Evolutionary conservation across 1,284 basidiomycete genomes (phyloP).

Genomic region (Sanguinoderma infundibulare): DNA sequence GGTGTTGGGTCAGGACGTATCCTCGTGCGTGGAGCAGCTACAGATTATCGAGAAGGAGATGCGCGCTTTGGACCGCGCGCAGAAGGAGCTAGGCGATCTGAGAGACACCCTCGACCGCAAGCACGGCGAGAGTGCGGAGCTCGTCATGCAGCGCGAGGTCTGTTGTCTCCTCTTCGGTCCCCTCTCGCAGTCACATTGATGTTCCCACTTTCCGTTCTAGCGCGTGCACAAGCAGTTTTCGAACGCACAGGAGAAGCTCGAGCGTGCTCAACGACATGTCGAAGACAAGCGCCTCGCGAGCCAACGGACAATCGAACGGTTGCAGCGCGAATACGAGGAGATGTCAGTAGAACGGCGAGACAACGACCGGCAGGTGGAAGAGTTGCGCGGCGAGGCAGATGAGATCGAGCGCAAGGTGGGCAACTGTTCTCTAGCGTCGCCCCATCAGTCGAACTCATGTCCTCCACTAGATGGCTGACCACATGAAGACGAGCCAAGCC

Average conservation of each 20-base stretch:
- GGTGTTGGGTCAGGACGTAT: constrained; percentile 56
- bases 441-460: not conserved
- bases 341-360: constrained; percentile 76
- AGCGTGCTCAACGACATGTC: constrained; percentile 73
- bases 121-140: constrained; percentile 71
- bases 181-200: not conserved
- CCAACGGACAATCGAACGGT: constrained; percentile 68
- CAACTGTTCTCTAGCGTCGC: not conserved
- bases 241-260: constrained; percentile 80
- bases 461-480: constrained; percentile 66
- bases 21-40: constrained; percentile 69
- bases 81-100: constrained; percentile 67
- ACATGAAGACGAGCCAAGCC: constrained; percentile 69
- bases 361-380: constrained; percentile 77
- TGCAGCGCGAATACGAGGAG: constrained; percentile 77
- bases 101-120: constrained; percentile 71
- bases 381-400: constrained; percentile 68
- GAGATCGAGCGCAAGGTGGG: constrained; percentile 65
- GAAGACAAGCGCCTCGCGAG: constrained; percentile 74
- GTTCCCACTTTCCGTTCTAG: constrained; percentile 40
- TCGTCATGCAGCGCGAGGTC: constrained; percentile 70
- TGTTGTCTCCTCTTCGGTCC: constrained; percentile 15
- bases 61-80: constrained; percentile 59
- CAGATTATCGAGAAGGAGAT: constrained; percentile 75
- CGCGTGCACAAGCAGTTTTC: constrained; percentile 74